A percentile compares a stretch with the other conserved stretches of the same genome.
phyloP scores from a whole-genome alignment of 306 rosid species.

The Benincasa hispida region DNA sequence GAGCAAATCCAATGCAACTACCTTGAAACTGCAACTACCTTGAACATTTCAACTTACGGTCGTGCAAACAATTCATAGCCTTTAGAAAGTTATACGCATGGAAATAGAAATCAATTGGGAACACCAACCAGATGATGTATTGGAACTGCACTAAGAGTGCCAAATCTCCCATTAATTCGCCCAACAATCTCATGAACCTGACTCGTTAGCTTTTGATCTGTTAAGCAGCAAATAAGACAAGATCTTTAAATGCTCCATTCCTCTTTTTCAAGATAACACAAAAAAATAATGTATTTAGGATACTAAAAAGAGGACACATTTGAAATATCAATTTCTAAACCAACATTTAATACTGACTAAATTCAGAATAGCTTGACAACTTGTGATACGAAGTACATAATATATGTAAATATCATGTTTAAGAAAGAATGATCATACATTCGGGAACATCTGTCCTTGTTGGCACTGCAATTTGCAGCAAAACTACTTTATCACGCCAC shows the following conservation, averaged over 20 bases:
- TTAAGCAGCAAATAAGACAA: slow-evolving; percentile 11
- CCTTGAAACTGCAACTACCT: background rate
- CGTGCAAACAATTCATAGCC: background rate
- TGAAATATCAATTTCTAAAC: background rate
- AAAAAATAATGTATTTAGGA: background rate
- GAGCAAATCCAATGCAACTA: background rate
- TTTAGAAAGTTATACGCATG: background rate
- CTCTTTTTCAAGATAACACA: background rate
- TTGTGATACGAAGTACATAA: background rate
- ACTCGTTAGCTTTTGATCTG: slow-evolving; percentile 95
- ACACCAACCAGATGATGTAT: slow-evolving; percentile 88
- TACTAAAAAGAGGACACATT: background rate
- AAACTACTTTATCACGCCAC: slow-evolving; percentile 91
- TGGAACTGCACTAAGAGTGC: slow-evolving; percentile 91
- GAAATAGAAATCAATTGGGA: slow-evolving; percentile 3
- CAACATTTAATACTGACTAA: background rate
- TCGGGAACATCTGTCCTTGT: slow-evolving; percentile 89
- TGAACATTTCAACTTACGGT: slow-evolving; percentile 12
- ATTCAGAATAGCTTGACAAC: background rate
- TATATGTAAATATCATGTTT: background rate
- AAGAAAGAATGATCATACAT: slow-evolving; percentile 30
- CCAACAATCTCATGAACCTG: slow-evolving; percentile 99
- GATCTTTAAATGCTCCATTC: background rate
- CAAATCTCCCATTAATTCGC: slow-evolving; percentile 95
- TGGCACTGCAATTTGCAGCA: slow-evolving; percentile 93